Conservation (phyloP, 1,284 basidiomycete genomes). For the Fistulinella staudtii region DNA sequence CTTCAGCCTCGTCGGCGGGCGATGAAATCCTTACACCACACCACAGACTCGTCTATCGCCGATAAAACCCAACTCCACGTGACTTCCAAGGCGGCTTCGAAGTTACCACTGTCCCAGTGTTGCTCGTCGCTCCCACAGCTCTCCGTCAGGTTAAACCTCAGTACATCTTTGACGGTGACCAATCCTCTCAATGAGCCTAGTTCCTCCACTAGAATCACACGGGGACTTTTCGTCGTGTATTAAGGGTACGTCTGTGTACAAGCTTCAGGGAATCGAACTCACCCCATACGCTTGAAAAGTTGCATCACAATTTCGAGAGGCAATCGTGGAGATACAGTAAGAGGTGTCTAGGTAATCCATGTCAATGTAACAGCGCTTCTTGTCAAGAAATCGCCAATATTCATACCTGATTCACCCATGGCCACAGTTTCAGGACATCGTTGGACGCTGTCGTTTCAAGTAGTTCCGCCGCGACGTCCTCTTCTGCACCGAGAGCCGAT, state of each 20-base stretch:
- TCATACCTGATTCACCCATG: slow-evolving; percentile 87
- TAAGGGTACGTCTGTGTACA: background rate
- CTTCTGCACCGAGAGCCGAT: slow-evolving; percentile 57
- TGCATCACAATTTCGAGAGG: slow-evolving; percentile 97
- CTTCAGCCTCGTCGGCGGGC: slow-evolving; percentile 11
- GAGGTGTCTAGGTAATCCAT: slow-evolving; percentile 63
- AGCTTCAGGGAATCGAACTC: slow-evolving; percentile 32
- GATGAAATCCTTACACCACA: slow-evolving; percentile 23
- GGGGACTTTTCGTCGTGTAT: slow-evolving; percentile 55
- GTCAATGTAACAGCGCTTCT: no score
- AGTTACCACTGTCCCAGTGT: slow-evolving; percentile 53
- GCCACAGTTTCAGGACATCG: slow-evolving; percentile 73
- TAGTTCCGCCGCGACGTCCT: slow-evolving; percentile 60
- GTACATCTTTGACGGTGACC: slow-evolving; percentile 94
- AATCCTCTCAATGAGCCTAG: slow-evolving; percentile 82
- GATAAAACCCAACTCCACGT: slow-evolving; percentile 49
- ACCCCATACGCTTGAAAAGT: slow-evolving; percentile 95
- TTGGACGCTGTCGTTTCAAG: slow-evolving; percentile 54
- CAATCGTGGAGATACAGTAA: slow-evolving; percentile 90
- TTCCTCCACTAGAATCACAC: slow-evolving; percentile 90
- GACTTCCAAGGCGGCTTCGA: slow-evolving; percentile 62
- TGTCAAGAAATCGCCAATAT: background rate
- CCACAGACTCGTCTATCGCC: slow-evolving; percentile 9
- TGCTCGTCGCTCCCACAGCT: slow-evolving; percentile 57
- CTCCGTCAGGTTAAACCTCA: slow-evolving; percentile 70